Evolutionary conservation across 164 flowering plant genomes (phyloP), one percentile per base, ranked within the genome.

Genomic region (Dillenia suffruticosa): DNA sequence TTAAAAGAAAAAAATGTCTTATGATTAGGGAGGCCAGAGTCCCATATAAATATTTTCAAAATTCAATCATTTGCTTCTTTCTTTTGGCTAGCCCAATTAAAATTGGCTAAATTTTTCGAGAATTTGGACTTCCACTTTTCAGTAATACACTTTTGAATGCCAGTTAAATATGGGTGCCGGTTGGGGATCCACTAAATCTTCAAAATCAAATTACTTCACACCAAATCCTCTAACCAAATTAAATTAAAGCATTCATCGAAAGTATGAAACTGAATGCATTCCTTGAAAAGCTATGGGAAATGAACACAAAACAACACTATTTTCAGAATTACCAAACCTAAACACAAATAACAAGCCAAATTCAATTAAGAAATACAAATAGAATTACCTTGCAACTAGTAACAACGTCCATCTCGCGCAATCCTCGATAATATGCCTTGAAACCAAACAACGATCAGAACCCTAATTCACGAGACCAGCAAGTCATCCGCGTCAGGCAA

Each of bases 381-480:
- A 9, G 9, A 54, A 55, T 22, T 76, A 81, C 85, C 85, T 74
- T 78, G 78, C 85, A 81, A 65, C 70, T 76, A 61, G 75, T 45
- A 11, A 74, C 79, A 71, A 74, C 72, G 69, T 81, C 82, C 85
- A 81, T 81, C 63, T 50, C 26, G 40, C 40, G 40, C 40, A 4
- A 32, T 6, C 40, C 7, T 32, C 40, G 40, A 32, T 5, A 32
- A 32, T 0, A 32, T 4, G 43, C 9, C 9, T 10, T 45, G 10
- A 44, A 10, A 47, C 51, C 44, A 44, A 65, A 51, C 50, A 51
- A 15, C 12, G 26, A 24, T 48, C 49, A 9, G 10, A n/a, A 51
- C n/a, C 45, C 9, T 54, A 9, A 43, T 32, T 56, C 53, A 10
- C 22, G 24, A 49, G 14, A 63, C 15, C 46, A 45, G 46, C 44